Conservation (phyloP, 345 rosid genomes). For the Excoecaria agallocha region DNA sequence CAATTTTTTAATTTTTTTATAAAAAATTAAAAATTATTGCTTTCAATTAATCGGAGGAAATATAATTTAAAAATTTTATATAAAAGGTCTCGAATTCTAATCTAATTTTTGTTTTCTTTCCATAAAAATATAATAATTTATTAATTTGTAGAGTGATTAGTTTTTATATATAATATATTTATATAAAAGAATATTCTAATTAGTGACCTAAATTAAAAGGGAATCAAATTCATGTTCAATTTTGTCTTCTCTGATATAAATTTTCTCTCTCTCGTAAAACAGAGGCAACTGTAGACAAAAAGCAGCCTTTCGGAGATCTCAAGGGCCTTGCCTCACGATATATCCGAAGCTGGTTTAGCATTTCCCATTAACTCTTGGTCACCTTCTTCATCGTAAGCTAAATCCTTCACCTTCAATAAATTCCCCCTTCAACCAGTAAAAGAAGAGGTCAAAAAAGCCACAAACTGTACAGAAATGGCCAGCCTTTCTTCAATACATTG, state of each 20-base stretch:
- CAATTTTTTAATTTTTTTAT: too few relatives aligned
- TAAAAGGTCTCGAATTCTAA: too few relatives aligned
- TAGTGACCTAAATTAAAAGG: background rate
- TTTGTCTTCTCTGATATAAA: background rate
- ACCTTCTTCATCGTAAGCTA: conserved; percentile 6
- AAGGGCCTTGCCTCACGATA: conserved; percentile 57
- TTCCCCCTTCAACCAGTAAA: background rate
- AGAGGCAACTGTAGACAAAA: background rate
- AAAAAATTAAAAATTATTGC: too few relatives aligned
- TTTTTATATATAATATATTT: too few relatives aligned
- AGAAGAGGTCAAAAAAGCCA: background rate
- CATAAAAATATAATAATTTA: too few relatives aligned
- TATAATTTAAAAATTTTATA: too few relatives aligned
- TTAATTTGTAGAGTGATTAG: too few relatives aligned
- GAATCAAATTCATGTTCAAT: background rate
- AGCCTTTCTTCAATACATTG: conserved; percentile 49
- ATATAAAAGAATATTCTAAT: background rate
- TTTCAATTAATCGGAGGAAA: too few relatives aligned
- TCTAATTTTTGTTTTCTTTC: too few relatives aligned
- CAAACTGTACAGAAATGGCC: conserved; percentile 40
- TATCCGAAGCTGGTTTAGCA: conserved; percentile 40
- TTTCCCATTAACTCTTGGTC: background rate
- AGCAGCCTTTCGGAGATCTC: conserved; percentile 84
- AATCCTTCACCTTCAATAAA: background rate
- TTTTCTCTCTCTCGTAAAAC: background rate